phyloP scores from a whole-genome alignment of 805 yeast genomes.

The Metschnikowia orientalis region DNA sequence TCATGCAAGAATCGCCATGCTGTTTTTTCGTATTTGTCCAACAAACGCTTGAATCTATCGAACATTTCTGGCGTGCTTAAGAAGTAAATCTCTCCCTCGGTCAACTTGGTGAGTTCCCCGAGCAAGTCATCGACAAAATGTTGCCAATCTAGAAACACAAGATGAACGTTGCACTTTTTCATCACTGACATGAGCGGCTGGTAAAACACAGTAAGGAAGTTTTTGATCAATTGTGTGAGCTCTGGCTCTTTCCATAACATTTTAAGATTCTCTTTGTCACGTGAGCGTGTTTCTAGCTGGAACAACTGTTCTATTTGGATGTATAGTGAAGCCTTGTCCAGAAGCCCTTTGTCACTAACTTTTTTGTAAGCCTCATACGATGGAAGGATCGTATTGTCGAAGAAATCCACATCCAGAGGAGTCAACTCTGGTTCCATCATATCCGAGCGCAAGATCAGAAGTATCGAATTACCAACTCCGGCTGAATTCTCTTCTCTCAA shows the following conservation, averaged over 20 bases:
- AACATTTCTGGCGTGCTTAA: slow-evolving; percentile 56
- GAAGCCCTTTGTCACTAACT: slow-evolving; percentile 12
- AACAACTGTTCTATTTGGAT: slow-evolving; percentile 57
- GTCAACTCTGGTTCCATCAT: slow-evolving; percentile 20
- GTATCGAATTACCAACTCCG: slow-evolving; percentile 54
- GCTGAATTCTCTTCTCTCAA: slow-evolving; percentile 67
- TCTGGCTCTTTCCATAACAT: slow-evolving; percentile 84
- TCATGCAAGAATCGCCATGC: slow-evolving; percentile 75
- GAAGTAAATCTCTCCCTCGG: slow-evolving; percentile 50
- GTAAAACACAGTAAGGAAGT: slow-evolving; percentile 65
- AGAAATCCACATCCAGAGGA: slow-evolving; percentile 3
- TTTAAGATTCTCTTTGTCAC: slow-evolving; percentile 71
- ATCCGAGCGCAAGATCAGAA: slow-evolving; percentile 44
- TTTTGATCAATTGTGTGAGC: slow-evolving; percentile 68
- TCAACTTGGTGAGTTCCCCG: slow-evolving; percentile 57
- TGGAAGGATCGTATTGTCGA: slow-evolving; percentile 11
- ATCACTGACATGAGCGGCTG: slow-evolving; percentile 70
- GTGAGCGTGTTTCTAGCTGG: slow-evolving; percentile 58
- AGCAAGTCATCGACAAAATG: slow-evolving; percentile 50
- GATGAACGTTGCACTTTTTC: slow-evolving; percentile 59
- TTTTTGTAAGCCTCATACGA: slow-evolving; percentile 22
- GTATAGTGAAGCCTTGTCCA: slow-evolving; percentile 34
- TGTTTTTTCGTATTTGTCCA: slow-evolving; percentile 67
- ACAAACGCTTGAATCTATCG: slow-evolving; percentile 56
- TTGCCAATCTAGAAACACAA: slow-evolving; percentile 47